Evolutionary conservation across 768 basidiomycete species (phyloP).

Genomic region (Naganishia onofrii): DNA sequence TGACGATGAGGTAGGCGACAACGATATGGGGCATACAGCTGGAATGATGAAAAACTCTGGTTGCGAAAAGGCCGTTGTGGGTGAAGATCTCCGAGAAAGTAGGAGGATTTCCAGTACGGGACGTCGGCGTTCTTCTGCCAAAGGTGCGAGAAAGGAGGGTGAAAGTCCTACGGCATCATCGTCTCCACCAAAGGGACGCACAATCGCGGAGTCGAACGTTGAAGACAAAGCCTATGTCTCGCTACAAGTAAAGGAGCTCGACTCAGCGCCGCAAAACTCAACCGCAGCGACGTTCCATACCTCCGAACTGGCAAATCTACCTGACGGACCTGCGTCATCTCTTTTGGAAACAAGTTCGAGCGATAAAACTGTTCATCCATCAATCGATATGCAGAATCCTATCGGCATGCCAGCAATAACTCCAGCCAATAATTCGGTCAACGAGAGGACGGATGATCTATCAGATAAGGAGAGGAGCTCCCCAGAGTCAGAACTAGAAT

Average conservation of each 20-base stretch:
- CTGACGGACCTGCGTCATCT: not conserved
- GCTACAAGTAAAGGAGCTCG: not conserved
- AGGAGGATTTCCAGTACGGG: slow-evolving; percentile 5
- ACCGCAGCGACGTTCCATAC: not conserved
- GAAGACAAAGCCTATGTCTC: not conserved
- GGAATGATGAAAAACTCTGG: slow-evolving; percentile 1
- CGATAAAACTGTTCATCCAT: not conserved
- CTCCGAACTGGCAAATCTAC: not conserved
- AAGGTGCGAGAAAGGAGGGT: not conserved
- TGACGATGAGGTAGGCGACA: not conserved
- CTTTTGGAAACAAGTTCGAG: not conserved
- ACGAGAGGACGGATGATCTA: not conserved
- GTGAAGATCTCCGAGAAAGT: slow-evolving; percentile 6
- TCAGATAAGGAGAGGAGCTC: not conserved
- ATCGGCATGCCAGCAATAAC: not conserved
- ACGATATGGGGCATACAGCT: not conserved
- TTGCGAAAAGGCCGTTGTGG: slow-evolving; percentile 10
- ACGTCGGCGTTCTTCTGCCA: slow-evolving; percentile 5
- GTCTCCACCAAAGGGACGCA: not conserved
- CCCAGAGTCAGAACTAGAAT: not conserved
- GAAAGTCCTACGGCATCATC: not conserved
- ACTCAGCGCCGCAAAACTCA: not conserved
- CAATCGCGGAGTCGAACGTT: not conserved
- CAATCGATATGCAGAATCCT: not conserved
- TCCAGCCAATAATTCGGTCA: not conserved